These are phyloP conservation scores for Cenchrus americanus DNA, from an alignment of 176 grass and related monocot genomes.

Conservation along the genomic window DNA sequence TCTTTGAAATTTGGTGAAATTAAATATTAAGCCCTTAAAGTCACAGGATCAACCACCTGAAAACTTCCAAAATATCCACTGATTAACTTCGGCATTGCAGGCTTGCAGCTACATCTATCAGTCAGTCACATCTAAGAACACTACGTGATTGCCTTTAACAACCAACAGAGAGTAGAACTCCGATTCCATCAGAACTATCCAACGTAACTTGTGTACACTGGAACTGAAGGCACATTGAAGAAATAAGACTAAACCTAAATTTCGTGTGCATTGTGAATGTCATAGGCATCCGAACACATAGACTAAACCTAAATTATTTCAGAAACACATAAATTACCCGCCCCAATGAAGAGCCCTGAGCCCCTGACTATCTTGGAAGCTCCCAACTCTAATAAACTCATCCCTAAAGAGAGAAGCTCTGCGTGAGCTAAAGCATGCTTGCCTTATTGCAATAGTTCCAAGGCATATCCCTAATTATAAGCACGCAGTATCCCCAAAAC, in stretches of 20 bases:
- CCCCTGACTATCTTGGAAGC: no score
- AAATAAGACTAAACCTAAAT: background rate
- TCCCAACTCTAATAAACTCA: background rate
- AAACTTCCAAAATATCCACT: background rate
- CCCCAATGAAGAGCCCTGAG: background rate
- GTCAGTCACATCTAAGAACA: background rate
- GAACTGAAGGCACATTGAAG: background rate
- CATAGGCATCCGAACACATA: no score
- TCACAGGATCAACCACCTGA: no score
- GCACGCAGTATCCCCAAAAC: background rate
- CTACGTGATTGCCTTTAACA: background rate
- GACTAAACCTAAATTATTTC: background rate
- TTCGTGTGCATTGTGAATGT: background rate
- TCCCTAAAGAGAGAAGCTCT: background rate
- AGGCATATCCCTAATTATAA: conserved; percentile 5
- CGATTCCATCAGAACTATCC: background rate
- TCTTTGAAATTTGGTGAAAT: background rate
- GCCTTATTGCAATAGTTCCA: background rate
- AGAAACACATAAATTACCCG: background rate
- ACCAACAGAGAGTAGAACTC: background rate
- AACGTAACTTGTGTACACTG: background rate
- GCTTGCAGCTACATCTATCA: conserved; percentile 24
- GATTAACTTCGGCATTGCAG: background rate
- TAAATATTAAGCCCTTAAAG: conserved; percentile 3
- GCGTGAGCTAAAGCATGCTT: background rate